Conservation (phyloP, 768 basidiomycete genomes). For the Russula sp. region DNA sequence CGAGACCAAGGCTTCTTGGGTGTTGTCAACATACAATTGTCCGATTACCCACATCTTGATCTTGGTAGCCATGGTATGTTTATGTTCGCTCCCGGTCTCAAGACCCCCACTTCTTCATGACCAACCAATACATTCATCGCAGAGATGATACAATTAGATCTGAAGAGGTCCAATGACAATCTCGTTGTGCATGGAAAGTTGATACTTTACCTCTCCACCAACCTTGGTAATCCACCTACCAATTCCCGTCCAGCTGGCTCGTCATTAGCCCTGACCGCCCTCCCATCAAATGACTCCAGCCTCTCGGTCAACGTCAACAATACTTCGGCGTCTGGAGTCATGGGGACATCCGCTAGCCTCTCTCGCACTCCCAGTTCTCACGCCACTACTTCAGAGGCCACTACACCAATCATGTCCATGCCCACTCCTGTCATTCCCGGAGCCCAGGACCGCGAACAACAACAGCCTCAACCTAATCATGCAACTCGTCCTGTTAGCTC, state of each 20-base stretch:
- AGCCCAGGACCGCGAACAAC: constrained; percentile 27
- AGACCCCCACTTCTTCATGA: background rate
- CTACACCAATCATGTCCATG: constrained; percentile 18
- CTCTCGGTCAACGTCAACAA: constrained; percentile 54
- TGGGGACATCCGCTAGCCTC: constrained; percentile 33
- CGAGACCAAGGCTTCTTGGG: constrained; percentile 97
- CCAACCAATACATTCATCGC: background rate
- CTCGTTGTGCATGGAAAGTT: constrained; percentile 96
- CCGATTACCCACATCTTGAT: constrained; percentile 86
- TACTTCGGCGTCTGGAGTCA: constrained; percentile 32
- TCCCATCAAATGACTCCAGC: constrained; percentile 50
- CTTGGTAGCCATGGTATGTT: constrained; percentile 83
- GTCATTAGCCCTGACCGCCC: constrained; percentile 52
- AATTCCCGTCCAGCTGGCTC: constrained; percentile 73
- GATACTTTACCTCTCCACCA: constrained; percentile 93
- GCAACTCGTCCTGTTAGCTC: constrained; percentile 34
- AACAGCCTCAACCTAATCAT: constrained; percentile 22
- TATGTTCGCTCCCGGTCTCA: constrained; percentile 32
- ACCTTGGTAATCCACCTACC: constrained; percentile 73
- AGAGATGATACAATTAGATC: constrained; percentile 93
- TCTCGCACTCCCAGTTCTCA: constrained; percentile 66
- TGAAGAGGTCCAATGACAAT: constrained; percentile 99
- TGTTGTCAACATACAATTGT: constrained; percentile 91
- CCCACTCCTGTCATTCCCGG: constrained; percentile 33
- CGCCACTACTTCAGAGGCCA: constrained; percentile 42